Evolutionary conservation across 140 eudicot genomes (phyloP).

Genomic region (Oenanthe javanica): DNA sequence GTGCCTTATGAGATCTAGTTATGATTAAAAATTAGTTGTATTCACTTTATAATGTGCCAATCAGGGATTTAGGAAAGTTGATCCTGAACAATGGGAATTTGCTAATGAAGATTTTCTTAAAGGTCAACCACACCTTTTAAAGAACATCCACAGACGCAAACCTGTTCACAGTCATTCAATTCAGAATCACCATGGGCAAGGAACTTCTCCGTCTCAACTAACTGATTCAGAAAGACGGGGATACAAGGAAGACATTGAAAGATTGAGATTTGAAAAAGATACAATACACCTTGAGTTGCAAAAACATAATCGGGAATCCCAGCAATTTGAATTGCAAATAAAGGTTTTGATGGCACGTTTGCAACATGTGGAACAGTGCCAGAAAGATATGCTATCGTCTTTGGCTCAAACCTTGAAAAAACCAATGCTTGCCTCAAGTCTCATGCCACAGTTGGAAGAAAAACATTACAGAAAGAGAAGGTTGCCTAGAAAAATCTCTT

Average conservation of each 20-base stretch:
- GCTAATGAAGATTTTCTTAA: constrained; percentile 73
- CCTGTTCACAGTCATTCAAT: constrained; percentile 77
- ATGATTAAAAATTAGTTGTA: background rate
- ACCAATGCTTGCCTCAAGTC: constrained; percentile 26
- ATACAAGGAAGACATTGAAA: constrained; percentile 46
- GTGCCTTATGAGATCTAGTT: background rate
- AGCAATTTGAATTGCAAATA: constrained; percentile 30
- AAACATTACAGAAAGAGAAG: constrained; percentile 60
- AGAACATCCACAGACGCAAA: constrained; percentile 64
- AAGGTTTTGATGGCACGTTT: constrained; percentile 41
- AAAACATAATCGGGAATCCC: constrained; percentile 42
- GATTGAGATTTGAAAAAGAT: constrained; percentile 42
- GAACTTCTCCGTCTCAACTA: constrained; percentile 37
- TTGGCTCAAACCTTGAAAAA: constrained; percentile 38
- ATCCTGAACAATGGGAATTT: constrained; percentile 63
- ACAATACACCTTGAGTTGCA: constrained; percentile 35
- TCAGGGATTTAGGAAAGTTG: constrained; percentile 12
- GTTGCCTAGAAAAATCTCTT: constrained; percentile 25
- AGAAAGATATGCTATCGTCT: constrained; percentile 35
- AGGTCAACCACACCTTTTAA: constrained; percentile 64
- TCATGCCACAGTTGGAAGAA: constrained; percentile 31
- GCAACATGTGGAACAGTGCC: constrained; percentile 39
- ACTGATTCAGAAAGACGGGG: constrained; percentile 50
- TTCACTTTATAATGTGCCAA: background rate
- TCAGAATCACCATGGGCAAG: constrained; percentile 34